Percentiles rank a stretch among this genome's conserved stretches.
Conservation (phyloP, 345 rosid species). For the Eucalyptus guilfoylei region DNA sequence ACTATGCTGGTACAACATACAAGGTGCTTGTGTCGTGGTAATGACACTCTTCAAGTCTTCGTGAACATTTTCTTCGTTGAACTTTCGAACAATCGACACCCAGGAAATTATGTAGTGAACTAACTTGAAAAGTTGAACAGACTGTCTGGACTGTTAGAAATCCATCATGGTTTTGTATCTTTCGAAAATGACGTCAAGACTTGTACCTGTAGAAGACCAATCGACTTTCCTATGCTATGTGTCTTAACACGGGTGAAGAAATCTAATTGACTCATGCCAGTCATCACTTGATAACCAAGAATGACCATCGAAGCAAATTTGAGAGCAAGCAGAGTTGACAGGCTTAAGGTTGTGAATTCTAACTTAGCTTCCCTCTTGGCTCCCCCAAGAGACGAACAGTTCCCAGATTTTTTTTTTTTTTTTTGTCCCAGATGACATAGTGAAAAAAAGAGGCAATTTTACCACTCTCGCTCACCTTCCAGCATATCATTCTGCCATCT, state of each 20-base stretch:
- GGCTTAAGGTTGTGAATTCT: not conserved
- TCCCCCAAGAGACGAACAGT: not conserved
- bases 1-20: too few relatives aligned
- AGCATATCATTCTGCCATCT: not conserved
- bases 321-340: not conserved
- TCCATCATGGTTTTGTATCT: not conserved
- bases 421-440: not conserved
- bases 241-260: not conserved
- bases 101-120: too few relatives aligned
- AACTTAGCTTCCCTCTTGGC: not conserved
- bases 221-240: not conserved
- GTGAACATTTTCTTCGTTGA: too few relatives aligned
- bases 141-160: not conserved
- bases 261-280: not conserved
- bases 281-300: not conserved
- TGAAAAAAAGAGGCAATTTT: not conserved
- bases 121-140: too few relatives aligned
- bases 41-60: too few relatives aligned
- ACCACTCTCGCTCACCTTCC: not conserved
- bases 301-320: not conserved
- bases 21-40: too few relatives aligned
- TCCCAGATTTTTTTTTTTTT: too few relatives aligned
- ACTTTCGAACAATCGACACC: too few relatives aligned
- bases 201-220: not conserved
- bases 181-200: not conserved